A percentile compares a stretch with the other conserved stretches of the same genome.
Evolutionary conservation across 164 flowering plant species (phyloP).

Genomic region (Magnolia changhungtana): DNA sequence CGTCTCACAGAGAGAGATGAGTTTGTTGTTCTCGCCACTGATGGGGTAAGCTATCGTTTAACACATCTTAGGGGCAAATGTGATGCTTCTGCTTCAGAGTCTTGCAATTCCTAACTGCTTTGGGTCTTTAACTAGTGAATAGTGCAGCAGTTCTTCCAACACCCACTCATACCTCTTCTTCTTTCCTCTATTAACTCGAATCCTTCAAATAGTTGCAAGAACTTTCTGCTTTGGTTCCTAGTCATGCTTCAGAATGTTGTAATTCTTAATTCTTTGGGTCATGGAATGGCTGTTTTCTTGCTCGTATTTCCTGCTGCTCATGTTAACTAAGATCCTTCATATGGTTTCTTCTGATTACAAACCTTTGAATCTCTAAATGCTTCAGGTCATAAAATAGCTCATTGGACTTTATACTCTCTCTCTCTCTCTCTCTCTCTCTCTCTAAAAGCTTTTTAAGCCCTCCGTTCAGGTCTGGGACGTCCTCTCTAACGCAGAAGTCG

Average conservation of each 20-base stretch:
- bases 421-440: neutral
- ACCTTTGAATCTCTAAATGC: neutral
- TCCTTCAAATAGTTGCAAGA: neutral
- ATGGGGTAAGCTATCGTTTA: constrained; percentile 44
- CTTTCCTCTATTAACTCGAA: neutral
- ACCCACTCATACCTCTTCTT: neutral
- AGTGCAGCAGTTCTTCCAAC: no score
- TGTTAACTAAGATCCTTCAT: neutral
- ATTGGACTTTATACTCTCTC: neutral
- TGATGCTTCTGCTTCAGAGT: no score
- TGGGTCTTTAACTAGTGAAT: no score
- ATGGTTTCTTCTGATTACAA: neutral
- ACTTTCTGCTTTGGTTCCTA: neutral
- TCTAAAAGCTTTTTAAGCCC: neutral
- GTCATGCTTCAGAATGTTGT: neutral
- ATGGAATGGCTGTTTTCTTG: neutral
- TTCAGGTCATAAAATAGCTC: neutral
- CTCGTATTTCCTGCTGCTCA: neutral
- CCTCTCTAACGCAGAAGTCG: constrained; percentile 73
- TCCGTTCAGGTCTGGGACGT: constrained; percentile 75
- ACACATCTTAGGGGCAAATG: no score
- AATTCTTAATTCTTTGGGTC: neutral
- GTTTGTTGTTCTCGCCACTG: constrained; percentile 63
- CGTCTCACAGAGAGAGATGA: constrained; percentile 52
- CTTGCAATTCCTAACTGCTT: no score